A percentile compares a stretch with the other conserved stretches of the same genome.
phyloP scores from a whole-genome alignment of 345 rosid genomes.

The Arabidopsis suecica region DNA sequence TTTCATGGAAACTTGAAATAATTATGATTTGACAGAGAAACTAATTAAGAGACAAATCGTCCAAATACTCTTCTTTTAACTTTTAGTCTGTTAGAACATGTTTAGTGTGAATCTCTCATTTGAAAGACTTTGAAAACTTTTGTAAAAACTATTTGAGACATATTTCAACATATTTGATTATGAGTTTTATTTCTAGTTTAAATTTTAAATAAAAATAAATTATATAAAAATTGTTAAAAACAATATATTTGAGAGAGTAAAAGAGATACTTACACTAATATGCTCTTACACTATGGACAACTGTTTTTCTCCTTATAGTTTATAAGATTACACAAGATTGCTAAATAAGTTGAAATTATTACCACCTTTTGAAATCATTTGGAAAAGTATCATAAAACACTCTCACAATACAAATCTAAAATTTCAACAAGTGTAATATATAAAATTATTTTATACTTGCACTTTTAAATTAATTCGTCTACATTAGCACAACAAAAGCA shows the following conservation, averaged over 20 bases:
- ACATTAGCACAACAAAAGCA: constrained; percentile 42
- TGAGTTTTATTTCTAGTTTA: too few relatives aligned
- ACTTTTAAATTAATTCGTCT: neutral
- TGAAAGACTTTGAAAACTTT: too few relatives aligned
- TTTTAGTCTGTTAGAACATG: too few relatives aligned
- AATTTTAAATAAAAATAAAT: too few relatives aligned
- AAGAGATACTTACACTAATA: too few relatives aligned
- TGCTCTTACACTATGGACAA: constrained; percentile 24
- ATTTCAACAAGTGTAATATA: neutral
- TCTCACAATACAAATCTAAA: neutral
- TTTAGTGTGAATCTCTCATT: too few relatives aligned
- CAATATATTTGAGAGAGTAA: too few relatives aligned
- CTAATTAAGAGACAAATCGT: constrained; percentile 14
- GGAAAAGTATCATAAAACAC: neutral
- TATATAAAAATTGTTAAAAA: too few relatives aligned
- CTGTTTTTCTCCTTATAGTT: neutral
- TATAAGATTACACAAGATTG: constrained; percentile 8
- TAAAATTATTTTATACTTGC: neutral
- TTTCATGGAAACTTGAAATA: constrained; percentile 24
- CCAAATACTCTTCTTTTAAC: neutral
- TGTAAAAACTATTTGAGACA: too few relatives aligned
- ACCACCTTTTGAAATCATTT: constrained; percentile 22
- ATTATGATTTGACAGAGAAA: constrained; percentile 7
- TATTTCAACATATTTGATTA: too few relatives aligned
- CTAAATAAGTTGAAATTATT: constrained; percentile 21